phyloP scores from a whole-genome alignment of 2,329 filamentous ascomycete species.

The Cercospora sesami region DNA sequence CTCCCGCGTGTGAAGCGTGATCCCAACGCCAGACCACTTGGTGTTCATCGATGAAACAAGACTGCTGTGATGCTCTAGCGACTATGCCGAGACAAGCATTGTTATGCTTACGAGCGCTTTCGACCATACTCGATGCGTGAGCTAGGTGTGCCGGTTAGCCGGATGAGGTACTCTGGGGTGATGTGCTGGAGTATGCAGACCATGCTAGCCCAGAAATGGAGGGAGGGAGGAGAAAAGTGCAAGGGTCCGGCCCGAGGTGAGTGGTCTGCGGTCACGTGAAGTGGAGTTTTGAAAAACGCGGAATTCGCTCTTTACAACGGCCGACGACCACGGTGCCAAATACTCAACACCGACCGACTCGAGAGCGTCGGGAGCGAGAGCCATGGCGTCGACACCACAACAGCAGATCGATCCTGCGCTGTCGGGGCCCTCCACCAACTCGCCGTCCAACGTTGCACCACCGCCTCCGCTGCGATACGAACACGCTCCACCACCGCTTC shows the following conservation, averaged over 20 bases:
- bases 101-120: not conserved
- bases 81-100: not conserved
- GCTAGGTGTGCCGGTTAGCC: not conserved
- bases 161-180: not conserved
- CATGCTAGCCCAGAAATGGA: not conserved
- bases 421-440: not conserved
- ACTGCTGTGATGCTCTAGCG: not conserved
- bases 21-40: too few relatives aligned
- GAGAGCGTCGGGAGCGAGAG: not conserved
- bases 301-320: not conserved
- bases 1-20: not conserved
- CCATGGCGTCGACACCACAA: not conserved
- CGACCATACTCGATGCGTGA: not conserved
- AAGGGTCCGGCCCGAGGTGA: not conserved
- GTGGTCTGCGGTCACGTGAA: not conserved
- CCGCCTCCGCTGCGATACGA: not conserved
- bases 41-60: not conserved
- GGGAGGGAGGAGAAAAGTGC: not conserved
- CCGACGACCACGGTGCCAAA: constrained; percentile 5
- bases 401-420: constrained; percentile 2
- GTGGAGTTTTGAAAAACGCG: not conserved
- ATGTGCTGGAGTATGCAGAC: not conserved
- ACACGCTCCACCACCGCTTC: not conserved
- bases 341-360: constrained; percentile 5
- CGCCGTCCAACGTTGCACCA: constrained; percentile 1